Base-by-base conservation (phyloP, 306 rosid genomes). In the Rosa chinensis region DNA sequence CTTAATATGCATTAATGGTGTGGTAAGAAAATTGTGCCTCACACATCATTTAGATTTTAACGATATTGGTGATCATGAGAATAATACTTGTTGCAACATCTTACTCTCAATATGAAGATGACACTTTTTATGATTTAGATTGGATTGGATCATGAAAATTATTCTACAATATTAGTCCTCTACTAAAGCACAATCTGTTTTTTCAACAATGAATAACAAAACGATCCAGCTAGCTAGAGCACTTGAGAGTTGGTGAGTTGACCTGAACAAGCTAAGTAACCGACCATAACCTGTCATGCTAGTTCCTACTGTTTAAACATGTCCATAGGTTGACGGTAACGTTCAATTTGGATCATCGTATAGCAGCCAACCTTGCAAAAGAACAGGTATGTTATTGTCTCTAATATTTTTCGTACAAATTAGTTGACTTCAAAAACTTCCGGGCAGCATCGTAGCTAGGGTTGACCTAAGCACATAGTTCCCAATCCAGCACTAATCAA, bases 231-330 rank as follows among this genome's bases (percentile, higher is more conserved):
- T 35, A 69, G 55, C 73, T 69, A 13, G 37, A 48, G 55, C 23
- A 43, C 25, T 8, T 44, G 39, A 10, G 52, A 11, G 17, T n/a
- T 44, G 9, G 73, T 21, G 74, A 70, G 40, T 70, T 70, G 74
- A 44, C 74, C 13, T 6, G 39, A 70, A 11, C 18, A 42, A 4
- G 52, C 52, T n/a, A 0, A 70, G 72, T 1, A n/a, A 18, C 73
- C 73, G 47, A 70, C 55, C 39, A n/a, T 21, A 44, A 70, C 20
- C 74, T 44, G 37, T 70, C 56, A 70, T 70, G 74, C 18, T 68
- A 47, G 50, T 11, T 47, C 47, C 73, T 44, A 23, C 10, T n/a
- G 25, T 45, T 44, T 47, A 44, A 42, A 68, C 52, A 68, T 66
- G 45, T 39, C 9, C 9, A n/a, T 28, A 70, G 56, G 40, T 70